phyloP scores from a whole-genome alignment of 306 rosid genomes.

The Vigna mungo region DNA sequence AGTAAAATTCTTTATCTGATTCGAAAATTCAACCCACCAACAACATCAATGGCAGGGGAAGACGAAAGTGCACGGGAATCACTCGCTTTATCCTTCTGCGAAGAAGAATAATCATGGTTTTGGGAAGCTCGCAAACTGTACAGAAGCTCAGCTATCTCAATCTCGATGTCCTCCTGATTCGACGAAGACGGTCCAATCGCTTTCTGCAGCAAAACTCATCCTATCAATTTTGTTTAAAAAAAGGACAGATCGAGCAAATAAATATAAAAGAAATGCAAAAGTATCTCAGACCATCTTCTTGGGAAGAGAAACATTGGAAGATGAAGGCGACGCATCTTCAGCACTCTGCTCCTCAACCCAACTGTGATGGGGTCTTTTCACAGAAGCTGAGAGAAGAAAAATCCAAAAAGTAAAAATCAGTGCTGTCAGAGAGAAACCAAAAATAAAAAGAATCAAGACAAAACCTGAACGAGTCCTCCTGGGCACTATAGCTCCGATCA shows the following conservation, averaged over 20 bases:
- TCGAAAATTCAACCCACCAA: constrained; percentile 27
- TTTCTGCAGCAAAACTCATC: constrained; percentile 46
- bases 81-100: constrained; percentile 35
- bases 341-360: constrained; percentile 48
- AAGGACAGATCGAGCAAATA: neutral
- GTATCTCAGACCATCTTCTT: constrained; percentile 54
- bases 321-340: constrained; percentile 47
- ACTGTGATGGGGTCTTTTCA: constrained; percentile 54
- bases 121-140: constrained; percentile 51
- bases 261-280: neutral
- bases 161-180: constrained; percentile 54
- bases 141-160: constrained; percentile 70
- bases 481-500: constrained; percentile 60
- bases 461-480: constrained; percentile 72
- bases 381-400: constrained; percentile 47
- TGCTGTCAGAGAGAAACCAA: neutral
- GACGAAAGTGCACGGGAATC: constrained; percentile 3
- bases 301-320: constrained; percentile 41
- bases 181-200: constrained; percentile 29
- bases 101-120: constrained; percentile 31
- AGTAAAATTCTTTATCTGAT: constrained; percentile 1
- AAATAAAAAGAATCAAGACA: neutral
- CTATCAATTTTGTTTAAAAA: neutral
- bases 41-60: constrained; percentile 9
- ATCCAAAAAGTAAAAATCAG: neutral